Conservation (phyloP, 805 yeast genomes). For the Groenewaldozyma salmanticensis region DNA sequence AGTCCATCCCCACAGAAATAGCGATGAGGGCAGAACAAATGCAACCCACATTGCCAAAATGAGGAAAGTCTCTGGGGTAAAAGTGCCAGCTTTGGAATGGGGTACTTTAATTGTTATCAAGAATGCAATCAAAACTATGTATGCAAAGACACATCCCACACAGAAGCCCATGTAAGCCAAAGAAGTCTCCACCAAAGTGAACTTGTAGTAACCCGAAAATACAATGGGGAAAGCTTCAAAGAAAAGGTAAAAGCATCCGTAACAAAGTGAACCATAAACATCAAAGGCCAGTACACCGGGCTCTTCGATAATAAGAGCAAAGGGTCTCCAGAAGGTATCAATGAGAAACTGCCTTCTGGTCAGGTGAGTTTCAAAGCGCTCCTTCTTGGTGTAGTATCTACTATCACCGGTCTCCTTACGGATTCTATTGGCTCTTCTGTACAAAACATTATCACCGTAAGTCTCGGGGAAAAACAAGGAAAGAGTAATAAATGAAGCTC, state of each 20-base stretch:
- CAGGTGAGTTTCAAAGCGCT: not conserved
- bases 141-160: slow-evolving; percentile 39
- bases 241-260: slow-evolving; percentile 45
- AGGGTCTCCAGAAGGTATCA: slow-evolving; percentile 28
- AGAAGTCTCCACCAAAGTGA: slow-evolving; percentile 40
- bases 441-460: slow-evolving; percentile 1
- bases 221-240: slow-evolving; percentile 56
- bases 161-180: slow-evolving; percentile 37
- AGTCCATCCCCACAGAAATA: slow-evolving; percentile 45
- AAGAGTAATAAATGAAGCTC: slow-evolving; percentile 27
- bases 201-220: slow-evolving; percentile 35
- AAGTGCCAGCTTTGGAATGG: slow-evolving; percentile 7
- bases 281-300: slow-evolving; percentile 49
- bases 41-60: slow-evolving; percentile 13
- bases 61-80: slow-evolving; percentile 11
- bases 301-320: slow-evolving; percentile 39
- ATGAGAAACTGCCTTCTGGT: slow-evolving; percentile 1
- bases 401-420: slow-evolving; percentile 40
- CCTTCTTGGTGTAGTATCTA: slow-evolving; percentile 8
- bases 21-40: slow-evolving; percentile 33
- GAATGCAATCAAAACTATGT: slow-evolving; percentile 6
- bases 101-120: slow-evolving; percentile 7
- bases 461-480: slow-evolving; percentile 4
- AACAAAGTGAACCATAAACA: slow-evolving; percentile 41
- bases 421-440: slow-evolving; percentile 15